Conservation (phyloP, 139 green algal species). For the Coelastrella sp. region DNA sequence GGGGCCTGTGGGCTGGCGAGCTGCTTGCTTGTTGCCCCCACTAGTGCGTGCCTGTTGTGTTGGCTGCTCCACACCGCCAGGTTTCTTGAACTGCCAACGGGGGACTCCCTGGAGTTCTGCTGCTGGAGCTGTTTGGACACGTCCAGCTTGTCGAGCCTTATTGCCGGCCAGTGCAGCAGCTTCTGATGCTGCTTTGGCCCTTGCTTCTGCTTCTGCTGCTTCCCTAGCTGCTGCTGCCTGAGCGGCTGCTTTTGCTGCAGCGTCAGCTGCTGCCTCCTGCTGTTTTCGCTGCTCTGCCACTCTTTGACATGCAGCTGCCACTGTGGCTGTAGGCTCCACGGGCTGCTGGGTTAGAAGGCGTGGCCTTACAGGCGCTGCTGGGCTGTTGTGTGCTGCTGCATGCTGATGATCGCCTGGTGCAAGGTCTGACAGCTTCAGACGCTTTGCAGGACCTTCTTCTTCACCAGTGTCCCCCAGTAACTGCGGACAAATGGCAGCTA, state of each 20-base stretch:
- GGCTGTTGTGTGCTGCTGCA: slow-evolving; percentile 12
- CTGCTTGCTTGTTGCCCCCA: no score
- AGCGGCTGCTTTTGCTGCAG: background rate
- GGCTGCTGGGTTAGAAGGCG: background rate
- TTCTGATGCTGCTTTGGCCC: background rate
- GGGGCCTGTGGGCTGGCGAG: no score
- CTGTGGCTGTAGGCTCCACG: background rate
- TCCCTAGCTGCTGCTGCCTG: background rate
- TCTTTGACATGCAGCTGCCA: background rate
- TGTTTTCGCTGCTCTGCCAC: background rate
- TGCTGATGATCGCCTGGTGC: background rate
- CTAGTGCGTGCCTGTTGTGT: no score
- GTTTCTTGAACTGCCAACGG: background rate
- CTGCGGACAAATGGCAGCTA: background rate
- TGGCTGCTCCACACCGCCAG: background rate
- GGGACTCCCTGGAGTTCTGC: background rate
- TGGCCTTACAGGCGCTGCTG: background rate
- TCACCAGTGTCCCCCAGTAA: background rate
- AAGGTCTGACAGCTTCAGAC: background rate
- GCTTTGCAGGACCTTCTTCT: slow-evolving; percentile 7
- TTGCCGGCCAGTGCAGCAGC: background rate
- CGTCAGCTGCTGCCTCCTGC: background rate
- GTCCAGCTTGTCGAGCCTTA: background rate
- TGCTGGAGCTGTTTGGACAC: background rate
- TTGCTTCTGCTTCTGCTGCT: background rate